Percentiles rank a stretch among this genome's conserved stretches.
These are phyloP conservation scores for Medicago ruthenica DNA, from an alignment of 306 rosid genomes.

Conservation along the genomic window DNA sequence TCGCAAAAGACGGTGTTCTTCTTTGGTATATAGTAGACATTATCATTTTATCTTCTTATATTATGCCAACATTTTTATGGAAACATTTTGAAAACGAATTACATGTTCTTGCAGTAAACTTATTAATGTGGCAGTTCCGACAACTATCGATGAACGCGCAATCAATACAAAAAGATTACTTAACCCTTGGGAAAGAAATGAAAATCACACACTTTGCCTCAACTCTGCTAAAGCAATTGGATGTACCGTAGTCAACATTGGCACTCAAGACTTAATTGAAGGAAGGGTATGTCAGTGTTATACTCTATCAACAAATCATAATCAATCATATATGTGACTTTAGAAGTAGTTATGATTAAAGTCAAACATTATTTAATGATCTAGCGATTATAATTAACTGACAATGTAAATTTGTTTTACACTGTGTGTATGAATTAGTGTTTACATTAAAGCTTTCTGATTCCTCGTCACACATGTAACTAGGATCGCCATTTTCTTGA, in stretches of 20 bases:
- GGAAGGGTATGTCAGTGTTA: slow-evolving; percentile 75
- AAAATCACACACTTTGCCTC: slow-evolving; percentile 95
- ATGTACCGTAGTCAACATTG: slow-evolving; percentile 95
- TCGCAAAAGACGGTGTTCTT: slow-evolving; percentile 92
- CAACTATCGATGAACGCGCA: slow-evolving; percentile 94
- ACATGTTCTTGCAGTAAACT: slow-evolving; percentile 75
- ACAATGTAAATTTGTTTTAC: no score
- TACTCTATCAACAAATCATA: no score
- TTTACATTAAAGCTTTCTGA: background rate
- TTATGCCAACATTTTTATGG: background rate
- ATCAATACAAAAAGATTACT: slow-evolving; percentile 85
- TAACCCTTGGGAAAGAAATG: slow-evolving; percentile 99
- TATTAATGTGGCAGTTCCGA: slow-evolving; percentile 95
- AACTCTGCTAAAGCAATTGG: slow-evolving; percentile 99
- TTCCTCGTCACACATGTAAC: background rate
- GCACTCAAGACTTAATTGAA: slow-evolving; percentile 96
- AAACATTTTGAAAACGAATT: background rate
- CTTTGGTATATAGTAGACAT: slow-evolving; percentile 61
- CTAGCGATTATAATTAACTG: no score
- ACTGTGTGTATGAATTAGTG: background rate
- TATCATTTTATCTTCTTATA: background rate
- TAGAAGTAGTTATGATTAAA: no score
- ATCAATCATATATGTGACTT: no score
- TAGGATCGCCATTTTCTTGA: background rate
- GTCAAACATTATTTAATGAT: no score